Conservation (phyloP, 2,329 filamentous ascomycete species). For the Leptographium lundbergii region DNA sequence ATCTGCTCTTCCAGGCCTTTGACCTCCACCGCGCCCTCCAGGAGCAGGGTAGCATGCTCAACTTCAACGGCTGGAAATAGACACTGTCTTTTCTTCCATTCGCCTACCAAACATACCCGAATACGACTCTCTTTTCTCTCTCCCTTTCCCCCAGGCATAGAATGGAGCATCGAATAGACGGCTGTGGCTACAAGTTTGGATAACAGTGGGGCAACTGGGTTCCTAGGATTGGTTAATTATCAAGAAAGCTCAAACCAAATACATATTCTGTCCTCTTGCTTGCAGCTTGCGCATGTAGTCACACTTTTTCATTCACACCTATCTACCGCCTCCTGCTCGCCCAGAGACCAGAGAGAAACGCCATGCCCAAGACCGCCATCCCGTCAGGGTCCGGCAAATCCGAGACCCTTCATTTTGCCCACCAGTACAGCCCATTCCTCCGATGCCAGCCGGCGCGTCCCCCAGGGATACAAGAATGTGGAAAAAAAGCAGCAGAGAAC, state of each 20-base stretch:
- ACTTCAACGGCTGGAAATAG: slow-evolving; percentile 24
- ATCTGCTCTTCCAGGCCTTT: slow-evolving; percentile 74
- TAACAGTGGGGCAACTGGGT: background rate
- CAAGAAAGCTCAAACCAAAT: background rate
- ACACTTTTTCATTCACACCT: background rate
- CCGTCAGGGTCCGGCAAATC: background rate
- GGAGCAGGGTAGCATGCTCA: slow-evolving; percentile 75
- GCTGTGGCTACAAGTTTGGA: background rate
- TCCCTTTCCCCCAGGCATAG: background rate
- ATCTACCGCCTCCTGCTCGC: background rate
- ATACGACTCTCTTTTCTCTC: background rate
- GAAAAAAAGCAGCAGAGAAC: too few species aligned
- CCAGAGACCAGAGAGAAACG: background rate
- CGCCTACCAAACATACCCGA: background rate
- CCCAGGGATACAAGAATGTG: background rate
- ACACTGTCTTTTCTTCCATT: background rate
- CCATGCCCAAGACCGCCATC: background rate
- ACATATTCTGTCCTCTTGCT: background rate
- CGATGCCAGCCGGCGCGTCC: background rate
- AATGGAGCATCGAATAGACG: background rate
- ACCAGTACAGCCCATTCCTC: background rate
- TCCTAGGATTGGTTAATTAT: background rate
- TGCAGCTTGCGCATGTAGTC: background rate
- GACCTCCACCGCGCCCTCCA: slow-evolving; percentile 78
- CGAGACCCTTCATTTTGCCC: background rate